Base-by-base conservation (phyloP, 768 basidiomycete genomes). In the Glaciozyma martinii region DNA sequence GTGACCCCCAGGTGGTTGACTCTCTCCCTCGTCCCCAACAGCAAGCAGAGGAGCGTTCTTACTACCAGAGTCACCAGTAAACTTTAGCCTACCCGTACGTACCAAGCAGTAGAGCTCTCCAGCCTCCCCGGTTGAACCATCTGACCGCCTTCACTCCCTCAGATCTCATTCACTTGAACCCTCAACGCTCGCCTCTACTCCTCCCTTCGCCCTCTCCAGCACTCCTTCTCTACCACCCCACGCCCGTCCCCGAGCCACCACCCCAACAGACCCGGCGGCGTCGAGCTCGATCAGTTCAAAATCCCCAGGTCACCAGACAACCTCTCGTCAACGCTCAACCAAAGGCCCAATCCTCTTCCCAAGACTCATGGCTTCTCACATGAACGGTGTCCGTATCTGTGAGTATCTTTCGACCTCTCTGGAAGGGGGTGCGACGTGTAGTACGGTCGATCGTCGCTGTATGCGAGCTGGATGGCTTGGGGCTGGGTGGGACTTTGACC, bases 341-440 rank as follows among this genome's bases (percentile, higher is more conserved):
- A 54, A 40, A 8, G 37, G 10, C 21, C 52, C 52, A 25, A 10
- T n/a, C 52, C 12, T 18, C 54, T n/a, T 30, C 54, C 29, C 54
- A 12, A 27, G 23, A 27, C 52, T 27, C 54, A 33, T 55, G 32
- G 21, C 54, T 32, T 40, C 54, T 5, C 37, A 32, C 32, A 37
- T 55, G 32, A 40, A 32, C 54, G 32, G 54, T 16, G 32, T 55
- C 29, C 54, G 54, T 19, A 33, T 55, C 54, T 44, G n/a, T 73
- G 69, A 61, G 59, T 46, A 44, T 59, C 63, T 63, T 61, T 57
- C 65, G 55, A 21, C 8, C 32, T 25, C 47, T 58, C 44, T 43
- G 8, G 3, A 18, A 6, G n/a, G 16, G 19, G 46, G 46, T 23
- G 21, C 13, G 49, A 15, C 19, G 46, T 47, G 46, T 6, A 47